Percentiles rank a stretch among this genome's conserved stretches.
Evolutionary conservation across 2,329 filamentous ascomycete species (phyloP).

Genomic region (Incumbomyces delicatus): DNA sequence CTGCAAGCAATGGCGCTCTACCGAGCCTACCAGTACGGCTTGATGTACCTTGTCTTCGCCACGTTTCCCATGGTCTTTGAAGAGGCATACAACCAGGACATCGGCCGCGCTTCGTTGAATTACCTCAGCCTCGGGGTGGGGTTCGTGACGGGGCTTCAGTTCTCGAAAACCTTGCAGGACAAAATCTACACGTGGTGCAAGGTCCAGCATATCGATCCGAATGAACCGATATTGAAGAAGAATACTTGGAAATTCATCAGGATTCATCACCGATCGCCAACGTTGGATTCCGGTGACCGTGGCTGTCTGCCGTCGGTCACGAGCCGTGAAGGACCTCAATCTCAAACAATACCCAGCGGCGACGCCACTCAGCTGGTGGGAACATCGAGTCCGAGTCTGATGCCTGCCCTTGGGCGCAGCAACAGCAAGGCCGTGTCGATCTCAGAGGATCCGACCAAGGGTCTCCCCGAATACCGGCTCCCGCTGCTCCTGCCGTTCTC

Average conservation of each 20-base stretch:
- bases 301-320: too few species aligned
- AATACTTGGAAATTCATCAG: constrained; percentile 1
- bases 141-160: constrained; percentile 36
- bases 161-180: constrained; percentile 13
- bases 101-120: constrained; percentile 51
- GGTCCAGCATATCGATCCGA: constrained; percentile 2
- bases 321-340: too few species aligned
- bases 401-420: background rate
- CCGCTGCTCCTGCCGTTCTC: constrained; percentile 47
- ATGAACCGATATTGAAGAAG: background rate
- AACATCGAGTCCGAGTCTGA: constrained; percentile 16
- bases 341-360: too few species aligned
- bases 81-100: constrained; percentile 43
- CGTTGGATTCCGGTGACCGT: too few species aligned
- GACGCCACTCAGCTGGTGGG: constrained; percentile 23
- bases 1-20: constrained; percentile 48
- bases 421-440: background rate
- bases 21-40: constrained; percentile 50
- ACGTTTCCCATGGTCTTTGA: constrained; percentile 44
- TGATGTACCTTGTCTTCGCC: constrained; percentile 47
- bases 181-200: constrained; percentile 6
- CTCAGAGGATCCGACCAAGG: constrained; percentile 1
- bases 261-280: constrained; percentile 1
- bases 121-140: constrained; percentile 54
- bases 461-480: constrained; percentile 49